phyloP scores from a whole-genome alignment of 495 filamentous ascomycete species.

The Penicillium verhagenii region DNA sequence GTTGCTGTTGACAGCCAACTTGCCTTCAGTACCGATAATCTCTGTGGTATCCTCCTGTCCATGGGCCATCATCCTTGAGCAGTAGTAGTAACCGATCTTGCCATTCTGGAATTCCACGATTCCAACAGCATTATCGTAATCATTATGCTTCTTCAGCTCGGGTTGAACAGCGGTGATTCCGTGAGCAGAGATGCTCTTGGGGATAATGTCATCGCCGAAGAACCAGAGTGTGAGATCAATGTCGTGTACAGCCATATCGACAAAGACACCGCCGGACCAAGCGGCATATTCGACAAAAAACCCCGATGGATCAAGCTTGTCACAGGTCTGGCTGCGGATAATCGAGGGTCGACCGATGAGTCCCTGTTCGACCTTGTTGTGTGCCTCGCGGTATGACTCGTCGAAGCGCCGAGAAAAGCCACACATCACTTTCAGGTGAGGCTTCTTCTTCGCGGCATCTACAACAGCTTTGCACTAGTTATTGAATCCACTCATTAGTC shows the following conservation, averaged over 20 bases:
- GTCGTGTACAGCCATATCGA: constrained; percentile 58
- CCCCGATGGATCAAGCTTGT: constrained; percentile 53
- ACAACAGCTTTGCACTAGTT: constrained; percentile 12
- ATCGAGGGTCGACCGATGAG: constrained; percentile 51
- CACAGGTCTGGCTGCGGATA: constrained; percentile 57
- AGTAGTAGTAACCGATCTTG: constrained; percentile 61
- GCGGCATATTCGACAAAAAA: constrained; percentile 59
- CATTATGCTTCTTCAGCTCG: constrained; percentile 55
- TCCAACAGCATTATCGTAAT: constrained; percentile 63
- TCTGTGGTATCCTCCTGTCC: constrained; percentile 65
- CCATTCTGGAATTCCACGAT: constrained; percentile 63
- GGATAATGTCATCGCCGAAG: constrained; percentile 48
- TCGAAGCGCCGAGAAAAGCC: constrained; percentile 61
- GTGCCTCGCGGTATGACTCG: constrained; percentile 53
- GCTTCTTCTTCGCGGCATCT: constrained; percentile 14
- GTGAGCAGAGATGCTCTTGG: constrained; percentile 50
- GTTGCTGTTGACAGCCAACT: constrained; percentile 54
- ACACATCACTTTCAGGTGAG: constrained; percentile 58
- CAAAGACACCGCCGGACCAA: constrained; percentile 60
- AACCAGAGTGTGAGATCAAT: constrained; percentile 60
- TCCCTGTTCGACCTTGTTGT: constrained; percentile 44
- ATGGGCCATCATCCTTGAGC: constrained; percentile 60
- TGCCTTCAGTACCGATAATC: constrained; percentile 62
- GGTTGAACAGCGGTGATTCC: constrained; percentile 63
- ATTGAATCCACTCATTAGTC: background rate